Percentiles rank a stretch among this genome's conserved stretches.
phyloP scores from a whole-genome alignment of 192 early-diverging fungal species.

The Gamsiella multidivaricata region DNA sequence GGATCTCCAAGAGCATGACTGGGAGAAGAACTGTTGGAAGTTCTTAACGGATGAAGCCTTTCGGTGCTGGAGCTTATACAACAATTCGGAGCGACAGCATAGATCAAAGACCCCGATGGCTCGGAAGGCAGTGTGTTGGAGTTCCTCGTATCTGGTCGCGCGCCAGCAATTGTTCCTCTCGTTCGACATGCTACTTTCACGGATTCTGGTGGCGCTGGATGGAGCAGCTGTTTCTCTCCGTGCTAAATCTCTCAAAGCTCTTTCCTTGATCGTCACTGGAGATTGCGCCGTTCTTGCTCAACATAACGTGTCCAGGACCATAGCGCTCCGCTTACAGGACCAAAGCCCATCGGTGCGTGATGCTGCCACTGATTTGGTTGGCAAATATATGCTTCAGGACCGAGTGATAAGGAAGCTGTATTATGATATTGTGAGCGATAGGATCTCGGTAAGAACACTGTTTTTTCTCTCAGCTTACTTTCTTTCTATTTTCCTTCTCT shows the following conservation, averaged over 20 bases:
- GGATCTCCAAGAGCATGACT: neutral
- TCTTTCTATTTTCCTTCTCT: too few relatives aligned
- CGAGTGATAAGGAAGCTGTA: constrained; percentile 75
- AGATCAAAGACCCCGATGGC: neutral
- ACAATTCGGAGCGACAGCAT: constrained; percentile 1
- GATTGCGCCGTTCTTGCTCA: constrained; percentile 71
- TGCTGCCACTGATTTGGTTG: constrained; percentile 89
- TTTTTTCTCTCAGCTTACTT: neutral
- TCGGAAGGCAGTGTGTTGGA: constrained; percentile 34
- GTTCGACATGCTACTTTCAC: constrained; percentile 75
- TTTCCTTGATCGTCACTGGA: constrained; percentile 79
- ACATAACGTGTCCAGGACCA: constrained; percentile 71
- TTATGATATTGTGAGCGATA: constrained; percentile 81
- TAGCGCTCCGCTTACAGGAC: constrained; percentile 84
- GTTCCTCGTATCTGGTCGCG: constrained; percentile 47
- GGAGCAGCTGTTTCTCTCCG: constrained; percentile 76
- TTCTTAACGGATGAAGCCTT: neutral
- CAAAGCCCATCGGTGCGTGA: constrained; percentile 87
- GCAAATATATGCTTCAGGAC: constrained; percentile 79
- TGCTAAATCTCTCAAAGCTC: constrained; percentile 79
- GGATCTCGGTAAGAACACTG: constrained; percentile 73
- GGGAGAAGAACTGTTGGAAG: constrained; percentile 28
- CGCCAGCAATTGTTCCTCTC: constrained; percentile 71
- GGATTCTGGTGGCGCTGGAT: constrained; percentile 73
- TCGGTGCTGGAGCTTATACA: constrained; percentile 4